These are phyloP conservation scores for Naegleria gruberi DNA, from an alignment of 208 protist genomes.

Conservation along the genomic window DNA sequence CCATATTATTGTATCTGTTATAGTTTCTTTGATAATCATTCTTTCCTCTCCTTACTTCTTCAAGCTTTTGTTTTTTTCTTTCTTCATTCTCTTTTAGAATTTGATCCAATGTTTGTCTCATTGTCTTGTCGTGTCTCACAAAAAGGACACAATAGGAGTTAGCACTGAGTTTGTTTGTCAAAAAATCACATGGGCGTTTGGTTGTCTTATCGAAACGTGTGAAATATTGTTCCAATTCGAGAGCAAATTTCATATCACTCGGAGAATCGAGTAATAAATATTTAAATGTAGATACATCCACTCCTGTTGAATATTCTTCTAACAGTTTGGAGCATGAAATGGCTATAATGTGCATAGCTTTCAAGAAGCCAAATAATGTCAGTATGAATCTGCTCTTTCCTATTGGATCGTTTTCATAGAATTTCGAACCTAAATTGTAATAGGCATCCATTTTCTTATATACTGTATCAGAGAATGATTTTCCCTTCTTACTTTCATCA, in stretches of 20 bases:
- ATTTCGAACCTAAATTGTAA: not conserved
- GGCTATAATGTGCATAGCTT: not conserved
- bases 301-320: not conserved
- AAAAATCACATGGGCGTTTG: not conserved
- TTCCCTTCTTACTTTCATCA: too few species aligned
- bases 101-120: not conserved
- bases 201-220: not conserved
- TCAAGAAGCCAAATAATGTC: not conserved
- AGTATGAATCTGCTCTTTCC: not conserved
- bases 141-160: not conserved
- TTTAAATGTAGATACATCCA: not conserved
- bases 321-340: not conserved
- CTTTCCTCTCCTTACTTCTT: not conserved
- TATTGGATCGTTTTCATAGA: not conserved
- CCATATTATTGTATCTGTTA: not conserved
- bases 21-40: not conserved
- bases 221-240: not conserved
- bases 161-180: not conserved
- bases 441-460: not conserved
- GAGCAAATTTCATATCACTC: not conserved
- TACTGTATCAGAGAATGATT: too few species aligned
- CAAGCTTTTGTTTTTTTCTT: not conserved
- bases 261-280: not conserved
- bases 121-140: not conserved
- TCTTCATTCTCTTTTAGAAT: not conserved